Conservation (phyloP, 257 asterid genomes). For the Ajuga chamaepitys region DNA sequence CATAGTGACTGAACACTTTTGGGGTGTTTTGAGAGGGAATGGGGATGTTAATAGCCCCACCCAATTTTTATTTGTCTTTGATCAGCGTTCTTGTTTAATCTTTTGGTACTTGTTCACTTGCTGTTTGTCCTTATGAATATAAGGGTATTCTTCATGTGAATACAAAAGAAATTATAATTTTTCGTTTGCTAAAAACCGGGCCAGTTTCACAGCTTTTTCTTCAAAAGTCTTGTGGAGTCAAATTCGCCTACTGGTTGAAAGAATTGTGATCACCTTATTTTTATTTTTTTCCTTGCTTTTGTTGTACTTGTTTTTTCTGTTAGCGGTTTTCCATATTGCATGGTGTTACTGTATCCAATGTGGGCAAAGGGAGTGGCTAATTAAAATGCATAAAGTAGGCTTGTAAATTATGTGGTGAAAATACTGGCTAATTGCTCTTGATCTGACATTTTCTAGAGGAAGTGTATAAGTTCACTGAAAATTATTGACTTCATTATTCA, state of each 20-base stretch:
- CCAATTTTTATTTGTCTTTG: no score
- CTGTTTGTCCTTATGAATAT: background rate
- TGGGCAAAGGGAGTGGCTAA: background rate
- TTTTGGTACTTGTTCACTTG: background rate
- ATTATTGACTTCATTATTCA: conserved; percentile 8
- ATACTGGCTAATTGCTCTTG: background rate
- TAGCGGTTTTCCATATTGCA: background rate
- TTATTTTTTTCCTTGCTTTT: no score
- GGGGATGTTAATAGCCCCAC: no score
- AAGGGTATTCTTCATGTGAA: no score
- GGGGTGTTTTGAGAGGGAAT: no score
- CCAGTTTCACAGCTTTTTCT: no score
- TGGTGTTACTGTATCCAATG: background rate
- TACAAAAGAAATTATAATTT: no score
- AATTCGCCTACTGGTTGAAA: no score
- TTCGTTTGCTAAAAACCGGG: no score
- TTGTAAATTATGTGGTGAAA: background rate
- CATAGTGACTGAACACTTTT: no score
- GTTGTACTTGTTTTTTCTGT: background rate
- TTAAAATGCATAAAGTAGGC: background rate
- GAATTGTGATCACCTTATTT: no score
- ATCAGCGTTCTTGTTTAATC: background rate
- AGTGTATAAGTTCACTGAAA: background rate
- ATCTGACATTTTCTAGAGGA: background rate
- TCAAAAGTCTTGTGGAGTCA: no score